A percentile compares a stretch with the other conserved stretches of the same genome.
Conservation (phyloP, 805 yeast species). For the Metschnikowia bowlesiae region DNA sequence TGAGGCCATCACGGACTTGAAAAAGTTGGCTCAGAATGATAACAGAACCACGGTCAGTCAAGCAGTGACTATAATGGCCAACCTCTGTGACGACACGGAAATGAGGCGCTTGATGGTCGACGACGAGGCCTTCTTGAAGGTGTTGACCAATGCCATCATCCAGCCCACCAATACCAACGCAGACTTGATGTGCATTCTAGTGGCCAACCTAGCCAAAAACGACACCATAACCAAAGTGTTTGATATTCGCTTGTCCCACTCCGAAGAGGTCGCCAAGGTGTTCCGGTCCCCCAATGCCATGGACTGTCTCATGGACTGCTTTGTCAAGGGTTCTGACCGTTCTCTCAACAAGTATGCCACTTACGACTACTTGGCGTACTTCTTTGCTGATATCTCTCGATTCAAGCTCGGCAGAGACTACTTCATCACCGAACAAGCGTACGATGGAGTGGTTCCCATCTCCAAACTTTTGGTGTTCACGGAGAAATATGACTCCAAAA, state of each 20-base stretch:
- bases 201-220: constrained; percentile 81
- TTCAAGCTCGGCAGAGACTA: constrained; percentile 69
- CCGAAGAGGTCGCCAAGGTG: constrained; percentile 37
- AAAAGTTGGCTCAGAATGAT: constrained; percentile 49
- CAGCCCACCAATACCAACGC: constrained; percentile 61
- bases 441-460: constrained; percentile 73
- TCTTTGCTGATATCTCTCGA: constrained; percentile 87
- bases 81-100: constrained; percentile 66
- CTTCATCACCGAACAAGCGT: constrained; percentile 65
- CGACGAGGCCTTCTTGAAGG: constrained; percentile 54
- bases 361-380: constrained; percentile 79
- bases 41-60: constrained; percentile 56
- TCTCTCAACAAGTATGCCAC: constrained; percentile 66
- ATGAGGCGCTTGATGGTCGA: constrained; percentile 63
- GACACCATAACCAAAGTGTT: constrained; percentile 57
- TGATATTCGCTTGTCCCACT: constrained; percentile 27
- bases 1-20: constrained; percentile 69
- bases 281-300: constrained; percentile 58
- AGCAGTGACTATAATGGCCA: constrained; percentile 75
- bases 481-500: constrained; percentile 68
- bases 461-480: constrained; percentile 82
- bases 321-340: constrained; percentile 78
- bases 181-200: constrained; percentile 76
- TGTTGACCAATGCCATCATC: constrained; percentile 46
- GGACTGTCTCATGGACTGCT: constrained; percentile 84